Base-by-base conservation (phyloP, 192 early-diverging fungal genomes). In the Coemansia guatemalensis region DNA sequence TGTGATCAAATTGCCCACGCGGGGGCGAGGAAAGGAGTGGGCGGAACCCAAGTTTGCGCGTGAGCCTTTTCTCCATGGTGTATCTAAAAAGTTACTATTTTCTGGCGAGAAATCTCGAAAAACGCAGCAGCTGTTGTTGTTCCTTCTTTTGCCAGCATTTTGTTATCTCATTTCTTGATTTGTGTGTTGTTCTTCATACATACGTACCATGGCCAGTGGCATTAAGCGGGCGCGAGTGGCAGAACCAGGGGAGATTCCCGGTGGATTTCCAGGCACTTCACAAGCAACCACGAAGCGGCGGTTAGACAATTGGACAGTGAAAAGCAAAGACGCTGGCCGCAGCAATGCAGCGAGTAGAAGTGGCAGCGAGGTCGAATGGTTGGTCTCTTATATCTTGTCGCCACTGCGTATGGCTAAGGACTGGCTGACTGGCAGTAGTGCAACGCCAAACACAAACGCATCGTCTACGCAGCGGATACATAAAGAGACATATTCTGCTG, bases 241-340 rank as follows among this genome's bases (percentile, higher is more conserved):
- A 6, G 75, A 77, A 26, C 18, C 51, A 3, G 17, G 47, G 6
- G 69, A 77, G 4, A 68, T 77, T 49, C 75, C 75, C 8, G 75
- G 75, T 21, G 35, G 65, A 18, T 77, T 77, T 53, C 75, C 75
- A 6, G 47, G 18, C 39, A 5, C 24, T 27, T 56, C 24, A 64
- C 60, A 32, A 47, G 39, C 39, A 44, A 44, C 30, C 21, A 27
- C 47, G 11, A 64, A 54, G 29, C 71, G 65, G 41, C 65, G 52
- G 62, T 12, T 24, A 23, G 30, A n/a, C 44, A 48, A n/a, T 6
- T 9, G 54, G 29, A 33, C 29, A 1, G 14, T 17, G n/a, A 33
- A 17, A 25, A 20, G 8, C 29, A n/a, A 41, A 23, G 48, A 48
- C 47, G 47, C 27, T 60, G 41, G 58, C 12, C 44, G 22, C 25